phyloP scores from a whole-genome alignment of 2,329 filamentous ascomycete species.

The Cryphonectria parasitica region DNA sequence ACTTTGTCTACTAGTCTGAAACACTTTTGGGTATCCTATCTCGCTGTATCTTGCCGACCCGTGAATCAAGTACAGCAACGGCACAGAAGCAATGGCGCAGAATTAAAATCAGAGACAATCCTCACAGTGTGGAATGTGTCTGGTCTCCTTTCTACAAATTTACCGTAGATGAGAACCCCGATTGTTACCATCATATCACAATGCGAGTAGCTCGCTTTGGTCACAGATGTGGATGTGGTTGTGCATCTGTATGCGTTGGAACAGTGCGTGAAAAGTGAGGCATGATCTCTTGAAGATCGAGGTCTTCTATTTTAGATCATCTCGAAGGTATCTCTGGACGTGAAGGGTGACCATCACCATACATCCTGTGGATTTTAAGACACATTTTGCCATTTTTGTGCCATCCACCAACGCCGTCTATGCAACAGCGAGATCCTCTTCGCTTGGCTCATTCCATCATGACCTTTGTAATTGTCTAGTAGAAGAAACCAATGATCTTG shows the following conservation, averaged over 20 bases:
- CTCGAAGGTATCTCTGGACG: slow-evolving; percentile 19
- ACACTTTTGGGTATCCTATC: neutral
- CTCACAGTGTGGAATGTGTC: neutral
- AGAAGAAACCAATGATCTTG: slow-evolving; percentile 99
- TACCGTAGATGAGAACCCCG: neutral
- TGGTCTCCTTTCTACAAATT: neutral
- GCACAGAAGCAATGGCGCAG: neutral
- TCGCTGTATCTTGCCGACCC: neutral
- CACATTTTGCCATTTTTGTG: slow-evolving; percentile 22
- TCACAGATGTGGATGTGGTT: neutral
- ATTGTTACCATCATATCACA: neutral
- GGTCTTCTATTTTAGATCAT: slow-evolving; percentile 23
- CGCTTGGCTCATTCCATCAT: slow-evolving; percentile 11
- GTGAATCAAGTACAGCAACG: neutral
- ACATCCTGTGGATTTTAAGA: slow-evolving; percentile 17
- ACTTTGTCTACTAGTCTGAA: neutral
- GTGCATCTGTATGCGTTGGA: neutral
- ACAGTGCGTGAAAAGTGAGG: neutral
- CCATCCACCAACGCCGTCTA: slow-evolving; percentile 34
- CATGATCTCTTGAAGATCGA: slow-evolving; percentile 14
- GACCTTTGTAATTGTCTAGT: slow-evolving; percentile 59
- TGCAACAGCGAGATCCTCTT: slow-evolving; percentile 31
- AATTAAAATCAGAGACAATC: neutral
- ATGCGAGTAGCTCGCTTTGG: neutral
- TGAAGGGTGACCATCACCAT: slow-evolving; percentile 16